Evolutionary conservation across 164 flowering plant species (phyloP), one percentile per base, ranked within the genome.

Genomic region (Pachysandra terminalis): DNA sequence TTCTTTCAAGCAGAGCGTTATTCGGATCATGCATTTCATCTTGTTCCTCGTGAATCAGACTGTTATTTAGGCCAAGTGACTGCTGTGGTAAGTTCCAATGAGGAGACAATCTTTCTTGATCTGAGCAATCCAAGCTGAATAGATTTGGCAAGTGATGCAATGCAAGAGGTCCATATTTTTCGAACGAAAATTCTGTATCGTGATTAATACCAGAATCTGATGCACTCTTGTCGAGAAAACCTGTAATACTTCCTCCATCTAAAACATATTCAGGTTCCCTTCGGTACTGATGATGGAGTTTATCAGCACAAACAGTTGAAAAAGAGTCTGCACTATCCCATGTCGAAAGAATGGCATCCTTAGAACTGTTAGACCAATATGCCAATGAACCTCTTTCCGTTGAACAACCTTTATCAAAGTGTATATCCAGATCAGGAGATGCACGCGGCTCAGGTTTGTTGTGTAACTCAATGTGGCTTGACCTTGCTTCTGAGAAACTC

Each of bases 1-100:
- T 73, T 55, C 61, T 63, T 60, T 51, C 68, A 27, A 57, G 26
- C 53, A 61, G 21, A 40, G 56, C 52, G 55, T 71, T 77, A 67
- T 67, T 54, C 37, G 60, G 59, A 68, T 19, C 17, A 64, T 65
- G 22, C 56, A 40, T 52, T 45, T 59, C 75, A 73, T 74, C 79
- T 54, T 63, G 68, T 35, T 71, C 78, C 37, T 62, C 49, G 35
- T 45, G 35, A 28, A 59, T 55, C 16, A 52, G 54, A n/a, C 17
- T 61, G 63, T 56, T 48, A 56, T 27, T 55, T 26, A 25, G 51
- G 52, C 56, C 70, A 61, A 51, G 57, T 37, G 59, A 27, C 41
- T 54, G 59, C 37, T 70, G 57, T 23, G 32, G 62, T 35, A 16
- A 27, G 55, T 61, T 49, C 62, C 67, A 32, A 35, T 45, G 25